These are phyloP conservation scores for Trametes cinnabarina DNA, from an alignment of 768 basidiomycete species.

Conservation along the genomic window DNA sequence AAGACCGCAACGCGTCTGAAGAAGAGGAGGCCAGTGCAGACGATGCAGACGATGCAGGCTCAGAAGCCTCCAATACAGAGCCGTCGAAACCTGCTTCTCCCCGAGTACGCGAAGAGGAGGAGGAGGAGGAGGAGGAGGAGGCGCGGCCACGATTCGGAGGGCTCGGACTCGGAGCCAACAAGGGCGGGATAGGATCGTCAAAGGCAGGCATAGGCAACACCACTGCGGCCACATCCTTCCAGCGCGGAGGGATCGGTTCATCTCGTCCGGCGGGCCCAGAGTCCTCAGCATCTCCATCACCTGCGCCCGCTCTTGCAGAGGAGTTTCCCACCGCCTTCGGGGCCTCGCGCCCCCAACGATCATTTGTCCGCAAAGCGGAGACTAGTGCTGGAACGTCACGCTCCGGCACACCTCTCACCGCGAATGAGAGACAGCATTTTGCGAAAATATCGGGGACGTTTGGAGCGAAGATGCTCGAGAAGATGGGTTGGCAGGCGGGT, in stretches of 20 bases:
- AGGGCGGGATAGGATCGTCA: conserved; percentile 37
- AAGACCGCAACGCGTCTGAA: conserved; percentile 30
- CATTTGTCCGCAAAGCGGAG: conserved; percentile 55
- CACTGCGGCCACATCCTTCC: conserved; percentile 31
- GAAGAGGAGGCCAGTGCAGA: conserved; percentile 28
- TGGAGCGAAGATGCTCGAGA: conserved; percentile 87
- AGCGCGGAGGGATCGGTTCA: conserved; percentile 32
- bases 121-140: conserved; percentile 47
- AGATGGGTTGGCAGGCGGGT: conserved; percentile 93
- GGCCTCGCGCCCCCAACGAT: conserved; percentile 39
- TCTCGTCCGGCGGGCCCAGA: conserved; percentile 34
- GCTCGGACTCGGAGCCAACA: conserved; percentile 39
- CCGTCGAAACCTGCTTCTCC: conserved; percentile 56
- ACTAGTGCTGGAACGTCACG: conserved; percentile 32
- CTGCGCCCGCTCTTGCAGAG: conserved; percentile 40
- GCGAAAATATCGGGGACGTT: conserved; percentile 70
- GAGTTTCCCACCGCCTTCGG: conserved; percentile 42
- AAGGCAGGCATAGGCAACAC: conserved; percentile 35
- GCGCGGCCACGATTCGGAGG: conserved; percentile 44
- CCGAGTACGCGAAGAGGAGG: conserved; percentile 49
- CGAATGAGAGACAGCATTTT: conserved; percentile 79
- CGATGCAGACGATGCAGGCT: conserved; percentile 39
- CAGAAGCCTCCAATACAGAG: conserved; percentile 43
- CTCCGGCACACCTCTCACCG: conserved; percentile 48
- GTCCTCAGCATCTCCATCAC: conserved; percentile 37